phyloP scores from a whole-genome alignment of 2,329 filamentous ascomycete genomes.

The Kalmusia sp. region DNA sequence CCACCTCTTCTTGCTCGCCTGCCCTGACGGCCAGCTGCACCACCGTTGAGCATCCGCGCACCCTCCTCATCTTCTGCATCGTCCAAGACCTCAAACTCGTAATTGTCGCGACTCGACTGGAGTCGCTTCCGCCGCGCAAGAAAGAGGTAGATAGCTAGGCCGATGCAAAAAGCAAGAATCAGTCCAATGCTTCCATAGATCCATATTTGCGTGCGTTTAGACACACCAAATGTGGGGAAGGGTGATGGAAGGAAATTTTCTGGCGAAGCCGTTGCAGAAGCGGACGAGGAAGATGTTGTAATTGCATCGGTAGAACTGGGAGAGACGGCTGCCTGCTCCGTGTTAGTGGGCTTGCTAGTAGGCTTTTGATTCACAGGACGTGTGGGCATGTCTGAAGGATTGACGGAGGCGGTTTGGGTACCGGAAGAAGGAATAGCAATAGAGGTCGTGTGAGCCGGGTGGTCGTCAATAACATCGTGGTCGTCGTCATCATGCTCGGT shows the following conservation, averaged over 20 bases:
- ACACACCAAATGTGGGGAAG: conserved; percentile 89
- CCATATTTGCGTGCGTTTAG: conserved; percentile 88
- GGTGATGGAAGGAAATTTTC: conserved; percentile 77
- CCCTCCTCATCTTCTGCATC: conserved; percentile 73
- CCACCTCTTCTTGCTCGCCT: conserved; percentile 71
- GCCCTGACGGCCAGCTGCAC: conserved; percentile 47
- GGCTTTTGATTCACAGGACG: conserved; percentile 68
- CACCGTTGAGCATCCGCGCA: conserved; percentile 54
- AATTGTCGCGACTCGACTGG: conserved; percentile 78
- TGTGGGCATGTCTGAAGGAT: conserved; percentile 56
- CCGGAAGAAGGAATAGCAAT: conserved; percentile 54
- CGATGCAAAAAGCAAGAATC: conserved; percentile 82
- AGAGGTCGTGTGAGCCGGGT: conserved; percentile 67
- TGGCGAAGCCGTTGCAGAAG: conserved; percentile 26
- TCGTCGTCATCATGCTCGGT: conserved; percentile 83
- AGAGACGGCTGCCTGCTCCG: conserved; percentile 23
- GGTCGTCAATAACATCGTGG: conserved; percentile 67
- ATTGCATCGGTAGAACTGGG: conserved; percentile 27
- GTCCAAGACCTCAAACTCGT: conserved; percentile 93
- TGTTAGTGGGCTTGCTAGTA: conserved; percentile 56
- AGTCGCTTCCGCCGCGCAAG: conserved; percentile 79
- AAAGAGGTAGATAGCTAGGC: conserved; percentile 82
- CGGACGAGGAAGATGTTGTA: conserved; percentile 28
- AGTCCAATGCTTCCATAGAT: conserved; percentile 88
- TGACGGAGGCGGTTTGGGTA: conserved; percentile 54